Evolutionary conservation across 2,329 filamentous ascomycete species (phyloP).

Genomic region (Leptographium flavum): DNA sequence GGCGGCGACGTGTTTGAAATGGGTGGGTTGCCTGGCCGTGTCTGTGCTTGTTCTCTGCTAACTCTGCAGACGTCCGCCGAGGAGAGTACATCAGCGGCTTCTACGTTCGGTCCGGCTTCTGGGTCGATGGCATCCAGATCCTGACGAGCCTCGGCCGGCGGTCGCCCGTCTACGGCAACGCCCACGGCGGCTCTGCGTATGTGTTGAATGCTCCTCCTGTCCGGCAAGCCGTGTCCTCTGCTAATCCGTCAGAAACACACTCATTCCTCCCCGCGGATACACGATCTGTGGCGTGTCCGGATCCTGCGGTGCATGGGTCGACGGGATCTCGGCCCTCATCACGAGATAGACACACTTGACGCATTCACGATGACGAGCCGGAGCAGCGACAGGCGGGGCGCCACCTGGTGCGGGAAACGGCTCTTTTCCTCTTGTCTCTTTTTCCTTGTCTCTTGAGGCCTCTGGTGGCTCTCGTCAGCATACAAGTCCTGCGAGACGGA

Average conservation of each 20-base stretch:
- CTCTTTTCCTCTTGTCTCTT: neutral
- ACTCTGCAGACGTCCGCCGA: slow-evolving; percentile 53
- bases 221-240: slow-evolving; percentile 1
- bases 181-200: slow-evolving; percentile 67
- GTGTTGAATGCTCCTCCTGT: slow-evolving; percentile 21
- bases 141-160: slow-evolving; percentile 78
- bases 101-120: slow-evolving; percentile 61
- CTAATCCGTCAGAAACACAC: slow-evolving; percentile 50
- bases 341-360: no score
- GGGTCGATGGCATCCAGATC: slow-evolving; percentile 82
- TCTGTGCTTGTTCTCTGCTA: neutral
- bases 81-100: slow-evolving; percentile 86
- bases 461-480: neutral
- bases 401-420: no score
- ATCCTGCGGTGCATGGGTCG: slow-evolving; percentile 66
- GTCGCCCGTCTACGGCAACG: slow-evolving; percentile 74
- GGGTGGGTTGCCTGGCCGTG: slow-evolving; percentile 34
- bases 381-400: no score
- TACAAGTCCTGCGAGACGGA: neutral
- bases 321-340: slow-evolving; percentile 68
- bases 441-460: neutral
- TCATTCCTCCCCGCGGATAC: slow-evolving; percentile 83
- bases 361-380: no score
- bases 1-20: slow-evolving; percentile 64
- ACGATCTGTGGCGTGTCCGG: slow-evolving; percentile 79